Evolutionary conservation across 2,329 filamentous ascomycete genomes (phyloP), one percentile per base, ranked within the genome.

Genomic region (Rhynchosporium graminicola): DNA sequence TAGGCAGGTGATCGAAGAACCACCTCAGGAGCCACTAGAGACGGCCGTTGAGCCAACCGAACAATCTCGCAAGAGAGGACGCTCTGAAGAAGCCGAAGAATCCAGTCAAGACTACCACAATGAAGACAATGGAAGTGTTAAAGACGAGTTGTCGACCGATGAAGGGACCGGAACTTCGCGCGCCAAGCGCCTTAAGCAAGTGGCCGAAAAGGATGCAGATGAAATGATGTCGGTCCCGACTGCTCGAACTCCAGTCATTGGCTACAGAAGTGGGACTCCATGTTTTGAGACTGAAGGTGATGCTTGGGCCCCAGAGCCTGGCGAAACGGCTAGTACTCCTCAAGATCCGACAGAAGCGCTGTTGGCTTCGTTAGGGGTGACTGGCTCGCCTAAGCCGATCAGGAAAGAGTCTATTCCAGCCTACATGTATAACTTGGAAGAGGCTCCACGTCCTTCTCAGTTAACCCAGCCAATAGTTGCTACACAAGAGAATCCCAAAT

Each of bases 341-440:
- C 60, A 55, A 55, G 69, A 73, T 64, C 67, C 71, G 15, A 73
- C 68, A 12, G 73, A 74, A 60, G 70, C 70, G 31, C 62, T 71
- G 45, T 70, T 77, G 61, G 74, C 74, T 60, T 71, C 74, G 47
- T 61, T 77, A 12, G 75, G 74, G 42, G 75, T 76, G 20, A 73
- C 73, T 38, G 75, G 75, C 31, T 61, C 66, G 42, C 68, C 75
- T 38, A 77, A 76, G 57, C 74, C 74, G 43, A 64, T 71, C 12
- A 64, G 62, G 3, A 46, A 61, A 57, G 61, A 67, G 47, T 54
- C 63, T 38, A 40, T 65, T 42, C 67, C 63, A 43, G 62, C 62
- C 26, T 62, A 63, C 12, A 50, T 54, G 50, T 43, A 59, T 12
- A 42, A 57, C 4, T 31, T 62, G 10, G 59, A 61, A 45, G 51